These are phyloP conservation scores for Curvularia sp. DNA, from an alignment of 2,329 filamentous ascomycete genomes.

Conservation along the genomic window DNA sequence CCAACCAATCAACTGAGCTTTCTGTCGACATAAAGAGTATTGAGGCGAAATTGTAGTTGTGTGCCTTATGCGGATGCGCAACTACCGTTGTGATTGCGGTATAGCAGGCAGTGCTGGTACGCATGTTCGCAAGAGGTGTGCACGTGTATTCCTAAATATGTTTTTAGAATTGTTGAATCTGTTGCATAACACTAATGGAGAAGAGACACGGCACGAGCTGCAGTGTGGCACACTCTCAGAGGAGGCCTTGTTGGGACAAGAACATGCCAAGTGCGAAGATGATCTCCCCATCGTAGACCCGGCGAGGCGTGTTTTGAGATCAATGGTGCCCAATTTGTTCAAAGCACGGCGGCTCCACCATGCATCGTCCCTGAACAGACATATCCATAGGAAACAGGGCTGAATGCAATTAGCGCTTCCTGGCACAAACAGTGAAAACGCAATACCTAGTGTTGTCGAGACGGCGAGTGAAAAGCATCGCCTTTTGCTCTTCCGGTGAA, in stretches of 20 bases:
- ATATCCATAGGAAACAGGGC: background rate
- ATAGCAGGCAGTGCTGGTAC: background rate
- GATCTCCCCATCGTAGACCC: constrained; percentile 1
- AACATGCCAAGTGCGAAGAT: constrained; percentile 1
- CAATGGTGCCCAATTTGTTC: background rate
- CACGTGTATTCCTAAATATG: background rate
- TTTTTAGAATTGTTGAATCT: background rate
- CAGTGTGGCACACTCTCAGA: constrained; percentile 11
- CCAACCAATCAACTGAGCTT: background rate
- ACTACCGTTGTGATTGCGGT: background rate
- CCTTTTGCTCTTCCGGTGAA: background rate
- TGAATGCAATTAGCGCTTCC: background rate
- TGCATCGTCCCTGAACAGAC: background rate
- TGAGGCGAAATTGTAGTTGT: background rate
- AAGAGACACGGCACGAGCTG: background rate
- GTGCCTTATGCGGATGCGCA: background rate
- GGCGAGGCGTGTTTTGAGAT: background rate
- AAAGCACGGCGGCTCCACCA: background rate
- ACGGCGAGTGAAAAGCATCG: background rate
- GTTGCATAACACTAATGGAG: background rate
- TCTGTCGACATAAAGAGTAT: background rate
- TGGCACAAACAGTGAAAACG: background rate
- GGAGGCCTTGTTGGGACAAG: constrained; percentile 4
- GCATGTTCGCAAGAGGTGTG: background rate
- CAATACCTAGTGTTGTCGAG: background rate